These are phyloP conservation scores for Boletus vermiculosoides DNA, from an alignment of 768 basidiomycete species.

Conservation along the genomic window DNA sequence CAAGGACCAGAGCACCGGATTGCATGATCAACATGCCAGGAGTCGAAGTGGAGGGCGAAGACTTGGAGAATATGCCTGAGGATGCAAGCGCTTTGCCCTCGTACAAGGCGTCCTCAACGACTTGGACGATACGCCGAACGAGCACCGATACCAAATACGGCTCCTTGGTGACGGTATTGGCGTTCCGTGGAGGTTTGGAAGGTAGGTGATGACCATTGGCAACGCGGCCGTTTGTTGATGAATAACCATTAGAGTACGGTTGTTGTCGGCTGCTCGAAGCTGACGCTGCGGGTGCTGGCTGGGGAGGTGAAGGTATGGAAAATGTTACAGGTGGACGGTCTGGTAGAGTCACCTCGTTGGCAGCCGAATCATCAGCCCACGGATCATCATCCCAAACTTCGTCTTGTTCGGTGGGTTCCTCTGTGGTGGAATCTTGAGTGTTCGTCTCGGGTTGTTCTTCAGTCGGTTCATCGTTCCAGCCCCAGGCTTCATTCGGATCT, in stretches of 20 bases:
- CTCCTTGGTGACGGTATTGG: slow-evolving; percentile 39
- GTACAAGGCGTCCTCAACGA: slow-evolving; percentile 59
- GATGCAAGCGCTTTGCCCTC: slow-evolving; percentile 66
- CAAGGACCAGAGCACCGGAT: slow-evolving; percentile 64
- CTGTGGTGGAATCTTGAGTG: slow-evolving; percentile 15
- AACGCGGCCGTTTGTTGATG: slow-evolving; percentile 26
- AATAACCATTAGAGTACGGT: slow-evolving; percentile 30
- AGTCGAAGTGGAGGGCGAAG: slow-evolving; percentile 28
- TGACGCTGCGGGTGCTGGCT: slow-evolving; percentile 38
- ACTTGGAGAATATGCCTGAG: slow-evolving; percentile 50
- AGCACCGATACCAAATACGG: slow-evolving; percentile 58
- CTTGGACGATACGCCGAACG: slow-evolving; percentile 50
- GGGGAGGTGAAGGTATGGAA: slow-evolving; percentile 24
- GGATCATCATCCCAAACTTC: slow-evolving; percentile 67
- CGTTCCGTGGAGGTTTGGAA: slow-evolving; percentile 20
- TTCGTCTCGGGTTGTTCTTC: slow-evolving; percentile 32
- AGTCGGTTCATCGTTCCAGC: slow-evolving; percentile 56
- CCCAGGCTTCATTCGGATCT: slow-evolving; percentile 66
- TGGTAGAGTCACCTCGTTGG: slow-evolving; percentile 29
- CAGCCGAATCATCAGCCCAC: slow-evolving; percentile 52
- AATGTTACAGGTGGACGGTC: slow-evolving; percentile 29
- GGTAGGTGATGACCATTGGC: slow-evolving; percentile 12
- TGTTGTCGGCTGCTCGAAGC: slow-evolving; percentile 58
- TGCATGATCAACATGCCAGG: slow-evolving; percentile 60
- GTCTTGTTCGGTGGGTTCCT: slow-evolving; percentile 40